Conservation (phyloP, 2,329 filamentous ascomycete species). For the Hymenoscyphus repandus region DNA sequence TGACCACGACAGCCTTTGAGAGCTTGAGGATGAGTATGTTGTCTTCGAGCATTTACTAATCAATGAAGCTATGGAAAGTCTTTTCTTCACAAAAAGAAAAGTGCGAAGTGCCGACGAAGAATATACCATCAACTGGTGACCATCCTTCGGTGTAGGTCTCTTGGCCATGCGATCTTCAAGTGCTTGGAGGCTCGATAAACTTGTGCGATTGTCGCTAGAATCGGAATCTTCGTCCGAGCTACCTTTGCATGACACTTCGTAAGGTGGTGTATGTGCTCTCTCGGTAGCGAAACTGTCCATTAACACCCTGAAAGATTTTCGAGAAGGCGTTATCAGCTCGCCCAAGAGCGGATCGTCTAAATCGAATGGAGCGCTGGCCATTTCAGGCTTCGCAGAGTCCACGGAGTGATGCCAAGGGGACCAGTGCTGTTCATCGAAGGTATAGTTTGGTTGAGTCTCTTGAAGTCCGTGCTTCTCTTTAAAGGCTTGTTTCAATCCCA, state of each 20-base stretch:
- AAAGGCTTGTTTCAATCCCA: not conserved
- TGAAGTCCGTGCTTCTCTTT: not conserved
- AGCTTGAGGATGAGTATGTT: not conserved
- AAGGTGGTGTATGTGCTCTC: no score
- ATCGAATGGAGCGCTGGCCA: no score
- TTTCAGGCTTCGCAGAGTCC: no score
- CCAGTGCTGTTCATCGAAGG: no score
- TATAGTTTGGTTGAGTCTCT: no score
- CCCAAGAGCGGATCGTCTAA: no score
- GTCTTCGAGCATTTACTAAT: not conserved
- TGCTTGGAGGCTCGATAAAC: conserved; percentile 1
- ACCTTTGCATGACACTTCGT: not conserved
- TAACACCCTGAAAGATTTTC: no score
- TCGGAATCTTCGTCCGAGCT: not conserved
- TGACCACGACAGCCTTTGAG: not conserved
- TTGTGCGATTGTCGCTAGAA: not conserved
- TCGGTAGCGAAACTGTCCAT: no score
- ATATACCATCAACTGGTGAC: not conserved
- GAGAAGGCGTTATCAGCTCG: no score
- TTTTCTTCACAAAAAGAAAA: not conserved
- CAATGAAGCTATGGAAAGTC: not conserved
- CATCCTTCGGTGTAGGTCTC: not conserved
- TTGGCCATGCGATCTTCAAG: conserved; percentile 2
- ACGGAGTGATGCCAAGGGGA: no score
- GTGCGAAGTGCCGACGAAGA: not conserved